phyloP scores from a whole-genome alignment of 495 filamentous ascomycete species.

The Penicillium flavigenum region DNA sequence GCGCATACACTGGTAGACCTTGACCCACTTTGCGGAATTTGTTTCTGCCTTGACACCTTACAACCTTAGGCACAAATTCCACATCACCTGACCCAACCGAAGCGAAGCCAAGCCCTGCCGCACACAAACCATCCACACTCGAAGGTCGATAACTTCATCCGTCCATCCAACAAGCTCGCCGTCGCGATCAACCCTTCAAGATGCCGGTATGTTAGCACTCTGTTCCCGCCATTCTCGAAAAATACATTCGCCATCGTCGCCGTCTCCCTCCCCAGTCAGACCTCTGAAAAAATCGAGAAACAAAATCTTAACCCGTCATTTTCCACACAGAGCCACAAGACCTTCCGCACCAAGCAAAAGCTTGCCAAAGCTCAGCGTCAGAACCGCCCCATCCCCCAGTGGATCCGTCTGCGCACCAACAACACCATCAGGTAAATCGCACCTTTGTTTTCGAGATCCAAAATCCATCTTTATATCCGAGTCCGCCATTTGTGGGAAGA shows the following conservation, averaged over 20 bases:
- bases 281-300: slow-evolving; percentile 3
- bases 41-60: background rate
- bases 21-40: background rate
- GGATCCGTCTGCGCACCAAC: slow-evolving; percentile 95
- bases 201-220: slow-evolving; percentile 68
- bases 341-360: slow-evolving; percentile 99
- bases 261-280: slow-evolving; percentile 19
- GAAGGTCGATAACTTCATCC: slow-evolving; percentile 46
- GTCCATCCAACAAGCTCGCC: slow-evolving; percentile 45
- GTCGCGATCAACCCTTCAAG: slow-evolving; percentile 63
- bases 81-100: slow-evolving; percentile 45
- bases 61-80: slow-evolving; percentile 25
- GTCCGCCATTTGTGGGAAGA: slow-evolving; percentile 4
- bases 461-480: background rate
- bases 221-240: slow-evolving; percentile 5
- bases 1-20: background rate
- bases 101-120: slow-evolving; percentile 51
- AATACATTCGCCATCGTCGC: background rate
- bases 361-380: slow-evolving; percentile 99
- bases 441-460: slow-evolving; percentile 17
- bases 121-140: slow-evolving; percentile 43
- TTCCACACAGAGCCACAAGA: slow-evolving; percentile 82
- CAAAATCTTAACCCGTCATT: slow-evolving; percentile 19
- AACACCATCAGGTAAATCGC: slow-evolving; percentile 93
- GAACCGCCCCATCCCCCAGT: slow-evolving; percentile 99